Base-by-base conservation (phyloP, 495 filamentous ascomycete species). In the Penicillium steckii region DNA sequence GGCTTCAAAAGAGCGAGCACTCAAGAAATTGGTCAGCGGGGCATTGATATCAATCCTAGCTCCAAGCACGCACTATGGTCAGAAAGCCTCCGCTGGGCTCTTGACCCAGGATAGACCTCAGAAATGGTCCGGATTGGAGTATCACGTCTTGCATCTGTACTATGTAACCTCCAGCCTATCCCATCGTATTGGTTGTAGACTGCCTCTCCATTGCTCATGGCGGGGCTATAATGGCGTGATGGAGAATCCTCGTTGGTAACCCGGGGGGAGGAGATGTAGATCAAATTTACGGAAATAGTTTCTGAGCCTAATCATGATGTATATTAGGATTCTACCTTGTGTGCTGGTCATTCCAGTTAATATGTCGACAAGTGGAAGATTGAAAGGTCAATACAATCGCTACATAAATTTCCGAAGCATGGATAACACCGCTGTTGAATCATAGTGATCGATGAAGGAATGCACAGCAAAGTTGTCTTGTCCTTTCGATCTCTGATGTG, bases 191-290 rank as follows among this genome's bases (percentile, higher is more conserved):
- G 32, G 15, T 24, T 53, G 15, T 22, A 37, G 23, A 13, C 40
- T 51, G 35, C n/a, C n/a, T n/a, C n/a, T 9, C 26, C 46, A 67
- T 74, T 69, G 69, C 66, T 60, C 61, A 71, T 66, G 56, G 69
- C 67, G 71, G 71, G 67, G 69, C 55, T 48, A 12, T 25, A 35
- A 74, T 74, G 67, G 59, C 69, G 71, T 72, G 71, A 67, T 70
- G 46, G 32, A 29, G 35, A 43, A 6, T 24, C 35, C 37, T 53
- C 33, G 29, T 51, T 50, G 37, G 49, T 13, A 29, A 26, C 8
- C 44, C 13, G 21, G 47, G 24, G 45, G 37, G 42, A 43, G 33
- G 29, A 49, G 50, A 12, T 10, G 43, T 42, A 56, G 44, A 50
- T 50, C 32, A 32, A 21, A 48, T 22, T 38, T 46, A 44, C 32